Conservation (phyloP, 2,329 filamentous ascomycete species). For the Clathrospora elynae region DNA sequence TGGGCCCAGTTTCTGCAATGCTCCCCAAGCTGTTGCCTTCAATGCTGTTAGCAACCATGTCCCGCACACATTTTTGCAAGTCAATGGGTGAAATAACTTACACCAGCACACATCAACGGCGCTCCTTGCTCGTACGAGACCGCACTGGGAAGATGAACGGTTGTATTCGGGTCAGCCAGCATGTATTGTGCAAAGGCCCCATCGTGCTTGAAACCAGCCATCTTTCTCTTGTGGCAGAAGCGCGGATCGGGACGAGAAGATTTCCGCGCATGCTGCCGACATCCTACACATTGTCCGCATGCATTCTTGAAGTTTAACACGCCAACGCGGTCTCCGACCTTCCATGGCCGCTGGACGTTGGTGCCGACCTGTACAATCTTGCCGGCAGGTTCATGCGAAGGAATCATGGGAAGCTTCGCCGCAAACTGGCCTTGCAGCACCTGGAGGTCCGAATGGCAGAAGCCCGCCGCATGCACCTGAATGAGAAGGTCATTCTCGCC, state of each 20-base stretch:
- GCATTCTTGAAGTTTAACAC: constrained; percentile 36
- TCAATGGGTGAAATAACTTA: constrained; percentile 20
- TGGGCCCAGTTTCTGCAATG: constrained; percentile 25
- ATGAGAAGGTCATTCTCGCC: constrained; percentile 30
- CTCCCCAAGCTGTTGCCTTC: constrained; percentile 37
- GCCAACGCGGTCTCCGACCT: constrained; percentile 40
- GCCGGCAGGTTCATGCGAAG: constrained; percentile 44
- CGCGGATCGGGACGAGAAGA: constrained; percentile 27
- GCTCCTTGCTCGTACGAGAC: constrained; percentile 37
- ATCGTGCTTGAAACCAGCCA: constrained; percentile 40
- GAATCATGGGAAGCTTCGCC: constrained; percentile 35
- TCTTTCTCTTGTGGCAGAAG: constrained; percentile 36
- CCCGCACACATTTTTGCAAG: neutral
- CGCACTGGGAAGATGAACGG: constrained; percentile 28
- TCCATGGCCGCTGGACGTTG: constrained; percentile 33
- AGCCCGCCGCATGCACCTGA: constrained; percentile 32
- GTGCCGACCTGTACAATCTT: constrained; percentile 35
- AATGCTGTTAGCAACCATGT: constrained; percentile 4
- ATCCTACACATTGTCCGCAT: constrained; percentile 29
- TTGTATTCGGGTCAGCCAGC: constrained; percentile 39
- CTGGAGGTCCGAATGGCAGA: constrained; percentile 38
- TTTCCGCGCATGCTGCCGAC: constrained; percentile 19
- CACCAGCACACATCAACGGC: constrained; percentile 46
- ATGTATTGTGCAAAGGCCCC: constrained; percentile 43
- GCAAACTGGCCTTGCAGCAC: constrained; percentile 32